Evolutionary conservation across 768 basidiomycete species (phyloP).

Genomic region (Boletus pseudopeckii): DNA sequence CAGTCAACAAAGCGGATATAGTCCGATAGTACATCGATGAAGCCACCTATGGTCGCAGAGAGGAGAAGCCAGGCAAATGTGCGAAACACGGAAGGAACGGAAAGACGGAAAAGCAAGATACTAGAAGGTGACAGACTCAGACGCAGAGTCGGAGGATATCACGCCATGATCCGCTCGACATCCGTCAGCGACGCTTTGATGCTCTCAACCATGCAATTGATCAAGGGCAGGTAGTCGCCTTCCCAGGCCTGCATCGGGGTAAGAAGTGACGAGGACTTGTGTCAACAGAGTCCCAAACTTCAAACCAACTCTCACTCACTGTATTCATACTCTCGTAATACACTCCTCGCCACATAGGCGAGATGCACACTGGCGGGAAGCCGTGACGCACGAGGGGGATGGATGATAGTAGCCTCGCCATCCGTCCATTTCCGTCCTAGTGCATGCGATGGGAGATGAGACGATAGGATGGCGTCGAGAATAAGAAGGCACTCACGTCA

Average conservation of each 20-base stretch:
- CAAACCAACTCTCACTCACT: slow-evolving; percentile 14
- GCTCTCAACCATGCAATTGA: slow-evolving; percentile 30
- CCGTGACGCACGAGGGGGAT: slow-evolving; percentile 34
- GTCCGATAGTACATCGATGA: not conserved
- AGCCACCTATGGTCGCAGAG: not conserved
- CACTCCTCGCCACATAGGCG: slow-evolving; percentile 18
- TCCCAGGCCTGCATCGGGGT: slow-evolving; percentile 28
- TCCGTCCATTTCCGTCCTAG: slow-evolving; percentile 36
- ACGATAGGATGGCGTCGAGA: not conserved
- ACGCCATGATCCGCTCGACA: slow-evolving; percentile 31
- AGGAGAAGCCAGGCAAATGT: not conserved
- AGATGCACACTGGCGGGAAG: slow-evolving; percentile 31
- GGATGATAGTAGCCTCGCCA: slow-evolving; percentile 34
- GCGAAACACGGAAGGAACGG: not conserved
- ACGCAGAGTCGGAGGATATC: not conserved
- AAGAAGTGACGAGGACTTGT: not conserved
- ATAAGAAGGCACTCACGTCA: slow-evolving; percentile 21
- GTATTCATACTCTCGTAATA: slow-evolving; percentile 35
- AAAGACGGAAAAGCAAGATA: not conserved
- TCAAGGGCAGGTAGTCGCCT: slow-evolving; percentile 32
- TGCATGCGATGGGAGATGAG: not conserved
- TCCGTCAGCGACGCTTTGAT: slow-evolving; percentile 24
- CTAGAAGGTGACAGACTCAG: not conserved
- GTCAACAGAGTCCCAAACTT: no score
- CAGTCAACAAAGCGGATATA: not conserved